Evolutionary conservation across 805 yeast species (phyloP).

Genomic region (Barnettozyma vustinii): DNA sequence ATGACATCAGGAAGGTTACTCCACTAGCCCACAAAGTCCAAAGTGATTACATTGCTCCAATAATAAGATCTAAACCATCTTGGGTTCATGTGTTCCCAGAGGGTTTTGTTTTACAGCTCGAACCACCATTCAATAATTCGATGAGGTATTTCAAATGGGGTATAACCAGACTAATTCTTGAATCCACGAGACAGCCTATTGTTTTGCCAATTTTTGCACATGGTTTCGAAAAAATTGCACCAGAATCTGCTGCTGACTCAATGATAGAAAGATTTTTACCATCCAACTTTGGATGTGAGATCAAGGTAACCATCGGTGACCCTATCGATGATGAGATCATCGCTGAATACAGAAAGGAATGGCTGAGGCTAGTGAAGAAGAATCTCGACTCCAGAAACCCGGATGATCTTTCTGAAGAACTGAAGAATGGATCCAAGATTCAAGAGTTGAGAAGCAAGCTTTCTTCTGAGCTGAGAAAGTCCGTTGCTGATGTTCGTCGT

Average conservation of each 20-base stretch:
- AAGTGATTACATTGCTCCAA: constrained; percentile 43
- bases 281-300: constrained; percentile 57
- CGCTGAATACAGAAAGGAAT: constrained; percentile 55
- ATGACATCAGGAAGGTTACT: background rate
- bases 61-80: constrained; percentile 57
- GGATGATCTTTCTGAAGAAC: constrained; percentile 52
- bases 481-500: constrained; percentile 46
- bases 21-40: constrained; percentile 14
- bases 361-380: constrained; percentile 59
- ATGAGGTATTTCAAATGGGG: constrained; percentile 98
- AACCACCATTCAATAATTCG: constrained; percentile 74
- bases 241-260: constrained; percentile 54
- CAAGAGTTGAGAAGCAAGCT: constrained; percentile 60
- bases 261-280: constrained; percentile 58
- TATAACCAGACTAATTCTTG: constrained; percentile 74
- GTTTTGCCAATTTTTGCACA: constrained; percentile 79
- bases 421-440: constrained; percentile 62
- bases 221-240: constrained; percentile 84
- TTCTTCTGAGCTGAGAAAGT: constrained; percentile 61
- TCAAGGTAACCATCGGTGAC: constrained; percentile 67
- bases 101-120: constrained; percentile 82
- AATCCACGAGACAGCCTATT: constrained; percentile 77
- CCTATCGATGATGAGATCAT: constrained; percentile 58
- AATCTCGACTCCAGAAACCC: constrained; percentile 47
- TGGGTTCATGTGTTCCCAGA: constrained; percentile 97